Evolutionary conservation across 257 asterid species (phyloP).

Genomic region (Cinchona pubescens): DNA sequence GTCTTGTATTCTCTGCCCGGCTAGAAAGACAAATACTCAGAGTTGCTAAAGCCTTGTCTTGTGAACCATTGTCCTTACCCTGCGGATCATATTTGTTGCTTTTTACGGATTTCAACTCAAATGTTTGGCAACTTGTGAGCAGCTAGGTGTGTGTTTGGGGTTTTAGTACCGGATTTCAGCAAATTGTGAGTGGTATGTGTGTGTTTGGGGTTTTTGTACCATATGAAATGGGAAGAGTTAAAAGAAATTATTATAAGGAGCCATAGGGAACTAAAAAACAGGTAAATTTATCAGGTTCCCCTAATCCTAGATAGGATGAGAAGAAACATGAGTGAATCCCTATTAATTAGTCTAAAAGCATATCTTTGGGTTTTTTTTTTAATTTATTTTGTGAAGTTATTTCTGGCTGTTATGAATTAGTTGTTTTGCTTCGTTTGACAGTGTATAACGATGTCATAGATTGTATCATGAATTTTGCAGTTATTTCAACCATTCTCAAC

Average conservation of each 20-base stretch:
- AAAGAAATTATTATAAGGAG: not conserved
- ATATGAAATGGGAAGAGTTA: not conserved
- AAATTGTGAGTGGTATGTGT: too few relatives aligned
- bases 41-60: not conserved
- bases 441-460: not conserved
- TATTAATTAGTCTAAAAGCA: not conserved
- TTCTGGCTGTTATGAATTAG: not conserved
- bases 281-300: not conserved
- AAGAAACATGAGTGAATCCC: not conserved
- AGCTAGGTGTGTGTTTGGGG: too few relatives aligned
- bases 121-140: not conserved
- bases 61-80: too few relatives aligned
- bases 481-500: slow-evolving; percentile 66
- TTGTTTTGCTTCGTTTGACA: too few relatives aligned
- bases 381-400: too few relatives aligned
- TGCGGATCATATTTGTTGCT: too few relatives aligned
- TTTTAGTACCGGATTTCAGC: too few relatives aligned
- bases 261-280: not conserved
- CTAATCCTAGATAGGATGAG: not conserved
- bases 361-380: not conserved
- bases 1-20: not conserved
- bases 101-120: not conserved
- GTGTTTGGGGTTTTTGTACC: not conserved
- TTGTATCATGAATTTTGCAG: slow-evolving; percentile 35
- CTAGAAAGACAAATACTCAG: not conserved